Conservation (phyloP, 768 basidiomycete species). For the Coprinellus aureogranulatus region DNA sequence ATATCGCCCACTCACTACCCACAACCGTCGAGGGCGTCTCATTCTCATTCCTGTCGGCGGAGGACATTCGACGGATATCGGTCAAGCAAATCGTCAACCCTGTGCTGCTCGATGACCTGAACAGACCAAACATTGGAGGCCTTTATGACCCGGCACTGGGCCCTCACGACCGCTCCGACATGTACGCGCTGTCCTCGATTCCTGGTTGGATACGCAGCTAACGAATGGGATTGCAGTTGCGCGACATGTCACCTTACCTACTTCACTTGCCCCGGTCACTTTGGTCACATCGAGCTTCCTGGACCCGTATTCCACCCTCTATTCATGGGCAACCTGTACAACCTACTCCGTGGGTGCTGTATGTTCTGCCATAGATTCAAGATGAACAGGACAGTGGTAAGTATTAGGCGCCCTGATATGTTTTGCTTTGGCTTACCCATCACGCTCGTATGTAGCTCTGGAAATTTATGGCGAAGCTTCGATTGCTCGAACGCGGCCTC, state of each 20-base stretch:
- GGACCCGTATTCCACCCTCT: conserved; percentile 94
- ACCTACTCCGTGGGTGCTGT: conserved; percentile 83
- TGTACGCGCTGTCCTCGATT: conserved; percentile 54
- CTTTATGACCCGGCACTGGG: conserved; percentile 95
- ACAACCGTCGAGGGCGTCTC: conserved; percentile 81
- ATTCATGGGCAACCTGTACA: conserved; percentile 90
- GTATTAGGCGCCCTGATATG: conserved; percentile 10
- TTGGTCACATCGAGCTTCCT: conserved; percentile 95
- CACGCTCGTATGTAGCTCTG: conserved; percentile 50
- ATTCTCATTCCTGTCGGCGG: conserved; percentile 87
- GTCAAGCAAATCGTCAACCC: conserved; percentile 97
- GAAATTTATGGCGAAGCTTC: conserved; percentile 84
- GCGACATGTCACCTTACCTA: conserved; percentile 90
- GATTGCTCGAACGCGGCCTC: conserved; percentile 85
- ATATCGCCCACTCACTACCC: conserved; percentile 87
- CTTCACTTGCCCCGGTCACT: conserved; percentile 96
- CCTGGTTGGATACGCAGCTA: conserved; percentile 2
- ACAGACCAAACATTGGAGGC: conserved; percentile 87
- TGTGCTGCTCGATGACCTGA: conserved; percentile 87
- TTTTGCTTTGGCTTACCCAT: conserved; percentile 1
- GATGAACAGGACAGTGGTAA: conserved; percentile 66
- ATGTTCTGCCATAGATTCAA: conserved; percentile 95
- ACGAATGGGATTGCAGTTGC: conserved; percentile 55
- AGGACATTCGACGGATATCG: conserved; percentile 90
- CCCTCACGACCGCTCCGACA: conserved; percentile 82